Evolutionary conservation across 257 asterid species (phyloP), one percentile per base, ranked within the genome.

Genomic region (Haberlea rhodopensis): DNA sequence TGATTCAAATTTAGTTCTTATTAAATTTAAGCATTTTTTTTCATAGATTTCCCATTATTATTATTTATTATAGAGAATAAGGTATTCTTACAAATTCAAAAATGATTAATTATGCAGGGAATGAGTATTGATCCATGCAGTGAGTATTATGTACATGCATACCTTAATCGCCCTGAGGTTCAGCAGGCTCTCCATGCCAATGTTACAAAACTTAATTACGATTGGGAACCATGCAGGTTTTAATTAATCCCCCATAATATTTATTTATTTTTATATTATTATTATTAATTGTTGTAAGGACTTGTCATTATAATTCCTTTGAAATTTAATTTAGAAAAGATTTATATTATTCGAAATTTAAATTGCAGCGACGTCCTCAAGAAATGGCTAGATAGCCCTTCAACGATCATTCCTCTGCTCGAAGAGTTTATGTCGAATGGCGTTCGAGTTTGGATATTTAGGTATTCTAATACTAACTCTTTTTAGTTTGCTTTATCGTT

Each of bases 151-250:
- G 89, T 83, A 29, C 26, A 57, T 34, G 82, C 96, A 19, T 87
- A 90, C 60, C 10, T 90, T 48, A 90, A 90, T 63, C 66, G 78
- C 63, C 79, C 95, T 21, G 91, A 89, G 66, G 95, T 89, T 28
- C 96, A 89, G 22, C 58, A 80, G 64, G 87, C 95, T 22, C 81
- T 89, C 34, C 94, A 89, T 83, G 95, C 96, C 43, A 89, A 89
- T 79, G 82, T 83, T 53, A 89, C 96, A 57, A 85, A 79, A 2
- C 11, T 87, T 45, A 43, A 72, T 25, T 82, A 87, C 57, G 78
- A 69, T 45, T 89, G 94, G 95, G 68, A 77, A 22, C 81, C 91
- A 27, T 89, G 96, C 95, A 89, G 92, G 96, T 87, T 9, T 29
- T 9, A 18, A 7, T 25, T 55, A n/a, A 32, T 65, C 8, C 57